phyloP scores from a whole-genome alignment of 495 filamentous ascomycete genomes.

The Aspergillus indologenus region DNA sequence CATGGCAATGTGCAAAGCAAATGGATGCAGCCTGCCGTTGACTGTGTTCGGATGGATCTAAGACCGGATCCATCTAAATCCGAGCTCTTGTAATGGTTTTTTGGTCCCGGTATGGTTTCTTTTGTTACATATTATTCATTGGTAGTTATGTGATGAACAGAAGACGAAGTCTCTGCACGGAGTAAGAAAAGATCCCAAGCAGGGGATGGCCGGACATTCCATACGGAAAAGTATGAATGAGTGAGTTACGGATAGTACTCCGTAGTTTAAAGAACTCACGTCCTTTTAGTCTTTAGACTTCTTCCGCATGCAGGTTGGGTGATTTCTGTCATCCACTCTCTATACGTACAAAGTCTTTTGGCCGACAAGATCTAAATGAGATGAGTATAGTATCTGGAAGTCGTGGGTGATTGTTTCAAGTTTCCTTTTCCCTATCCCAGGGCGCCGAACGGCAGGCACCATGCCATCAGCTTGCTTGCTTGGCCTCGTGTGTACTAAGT shows the following conservation, averaged over 20 bases:
- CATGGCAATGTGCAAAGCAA: constrained; percentile 1
- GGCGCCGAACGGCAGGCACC: no score
- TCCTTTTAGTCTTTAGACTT: no score
- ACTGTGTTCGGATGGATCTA: constrained; percentile 12
- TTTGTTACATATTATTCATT: neutral
- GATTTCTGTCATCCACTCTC: no score
- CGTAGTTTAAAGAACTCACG: no score
- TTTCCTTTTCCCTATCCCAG: no score
- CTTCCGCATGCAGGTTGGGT: no score
- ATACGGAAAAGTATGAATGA: neutral
- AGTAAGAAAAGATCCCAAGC: neutral
- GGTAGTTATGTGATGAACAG: neutral
- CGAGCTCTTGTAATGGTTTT: constrained; percentile 2
- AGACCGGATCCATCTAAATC: neutral
- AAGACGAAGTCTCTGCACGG: no score
- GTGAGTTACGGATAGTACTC: no score
- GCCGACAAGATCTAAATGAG: no score
- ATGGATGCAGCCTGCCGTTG: constrained; percentile 14
- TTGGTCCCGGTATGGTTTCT: neutral
- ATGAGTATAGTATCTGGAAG: no score
- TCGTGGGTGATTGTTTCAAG: no score
- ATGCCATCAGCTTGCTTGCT: neutral
- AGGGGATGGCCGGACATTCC: constrained; percentile 10
- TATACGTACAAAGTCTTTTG: no score
- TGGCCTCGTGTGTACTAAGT: neutral